Base-by-base conservation (phyloP, 345 rosid genomes). In the Linum lewisii region DNA sequence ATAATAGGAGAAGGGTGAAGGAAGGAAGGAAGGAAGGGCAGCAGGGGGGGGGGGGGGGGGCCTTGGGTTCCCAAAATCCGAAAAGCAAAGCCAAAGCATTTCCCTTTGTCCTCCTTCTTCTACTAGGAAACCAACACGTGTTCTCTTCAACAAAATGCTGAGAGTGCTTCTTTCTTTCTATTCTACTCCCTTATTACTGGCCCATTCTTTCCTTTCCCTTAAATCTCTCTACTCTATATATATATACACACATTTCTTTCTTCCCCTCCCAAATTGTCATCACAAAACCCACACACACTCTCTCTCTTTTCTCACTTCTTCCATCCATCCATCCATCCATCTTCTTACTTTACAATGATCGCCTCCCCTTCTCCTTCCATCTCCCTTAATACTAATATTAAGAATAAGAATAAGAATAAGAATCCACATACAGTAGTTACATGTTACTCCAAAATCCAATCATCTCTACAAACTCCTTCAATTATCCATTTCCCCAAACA, bases 401-500 rank as follows among this genome's bases (percentile, higher is more conserved):
- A n/a, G n/a, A n/a, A n/a, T n/a, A n/a, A n/a, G n/a, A n/a, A n/a
- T n/a, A n/a, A n/a, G n/a, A n/a, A n/a, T n/a, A 25, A 38, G 62
- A 72, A 72, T 21, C 58, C 65, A 5, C 63, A 66, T 58, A 21
- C 10, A 10, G 13, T 32, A 56, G 73, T 55, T 26, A 82, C 7
- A 29, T 8, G 34, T 0, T 29, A 60, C 22, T 72, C 74, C 56
- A 70, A 67, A 34, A 56, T 71, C 59, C 57, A 71, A 0, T 80
- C 73, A 63, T 79, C 91, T 20, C 68, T 84, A 24, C 88, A 73
- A 59, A 73, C 85, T 20, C 83, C 82, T 57, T 70, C 85, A 11
- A 70, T 78, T 71, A 75, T 75, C 25, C 83, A 75, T 70, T 77
- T 83, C 58, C 78, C 86, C 4, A 80, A 83, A 55, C 78, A n/a